Base-by-base conservation (phyloP, 2,329 filamentous ascomycete genomes). In the Xylariaceae sp. region DNA sequence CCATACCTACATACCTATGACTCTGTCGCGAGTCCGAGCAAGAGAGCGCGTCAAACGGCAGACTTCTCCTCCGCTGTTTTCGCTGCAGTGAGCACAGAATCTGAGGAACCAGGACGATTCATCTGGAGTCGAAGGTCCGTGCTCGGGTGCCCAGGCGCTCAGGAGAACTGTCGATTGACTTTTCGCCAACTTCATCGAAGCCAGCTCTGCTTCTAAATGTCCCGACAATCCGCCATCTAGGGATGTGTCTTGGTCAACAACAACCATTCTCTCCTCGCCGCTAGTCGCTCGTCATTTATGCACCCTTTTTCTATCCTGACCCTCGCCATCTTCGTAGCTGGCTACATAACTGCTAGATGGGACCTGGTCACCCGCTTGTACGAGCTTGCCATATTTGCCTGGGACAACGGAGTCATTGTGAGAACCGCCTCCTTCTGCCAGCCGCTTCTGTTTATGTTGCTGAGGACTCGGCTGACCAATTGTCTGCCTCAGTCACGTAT, bases 311-410 rank as follows among this genome's bases (percentile, higher is more conserved):
- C 92, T 61, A 79, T 92, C 72, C 83, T 96, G 74, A 95, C 92
- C 68, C 85, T 96, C 76, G 91, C 88, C 76, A 96, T 99, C 78
- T 99, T 99, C 79, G 88, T 97, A 81, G 92, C 94, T 77, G 94
- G 94, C 74, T 99, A 99, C 81, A 97, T 92, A 73, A 99, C 94
- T 76, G 94, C 94, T 70, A 88, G 94, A 80, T 99, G 94, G 92
- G 94, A 97, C 76, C 86, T 99, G 60, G 91, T 96, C 64, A 96
- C 92, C 65, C 87, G 92, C 67, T 81, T 97, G 67, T 96, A 96
- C 86, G 92, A 99, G 75, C 84, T 99, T 67, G 88, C 90, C 64
- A 88, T 96, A 62, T 99, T 97, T 72, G 94, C 95, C 64, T 96
- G 92, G 91, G 89, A 97, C 73, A 89, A 97, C 89, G 91, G 92